A percentile compares a stretch with the other conserved stretches of the same genome.
Conservation (phyloP, 2,329 filamentous ascomycete genomes). For the Parastagonospora nodorum region DNA sequence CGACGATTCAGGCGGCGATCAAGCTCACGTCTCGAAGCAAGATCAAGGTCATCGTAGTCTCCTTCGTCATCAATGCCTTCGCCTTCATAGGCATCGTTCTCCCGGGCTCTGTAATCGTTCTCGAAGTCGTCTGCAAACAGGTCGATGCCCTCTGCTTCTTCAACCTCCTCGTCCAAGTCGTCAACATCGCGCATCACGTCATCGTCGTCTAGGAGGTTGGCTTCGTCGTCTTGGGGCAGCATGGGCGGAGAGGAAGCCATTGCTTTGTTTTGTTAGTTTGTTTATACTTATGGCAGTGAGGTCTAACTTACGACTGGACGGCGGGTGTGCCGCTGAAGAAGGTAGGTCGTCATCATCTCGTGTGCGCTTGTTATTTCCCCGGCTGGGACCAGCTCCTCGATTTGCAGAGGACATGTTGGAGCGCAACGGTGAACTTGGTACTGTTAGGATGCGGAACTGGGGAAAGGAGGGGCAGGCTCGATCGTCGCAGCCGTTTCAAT, state of each 20-base stretch:
- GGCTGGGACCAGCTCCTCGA: slow-evolving; percentile 64
- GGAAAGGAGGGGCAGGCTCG: slow-evolving; percentile 24
- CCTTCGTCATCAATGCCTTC: slow-evolving; percentile 81
- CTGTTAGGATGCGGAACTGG: slow-evolving; percentile 23
- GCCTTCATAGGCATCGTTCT: slow-evolving; percentile 67
- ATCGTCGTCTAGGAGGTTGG: slow-evolving; percentile 71
- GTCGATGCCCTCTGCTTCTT: slow-evolving; percentile 72
- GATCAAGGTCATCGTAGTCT: slow-evolving; percentile 72
- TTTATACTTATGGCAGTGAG: slow-evolving; percentile 5
- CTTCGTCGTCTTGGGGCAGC: slow-evolving; percentile 71
- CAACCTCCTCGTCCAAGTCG: slow-evolving; percentile 70
- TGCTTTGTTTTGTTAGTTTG: slow-evolving; percentile 47
- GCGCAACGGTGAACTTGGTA: slow-evolving; percentile 76
- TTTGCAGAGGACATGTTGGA: slow-evolving; percentile 83
- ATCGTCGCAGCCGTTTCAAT: not conserved
- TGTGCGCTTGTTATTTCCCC: slow-evolving; percentile 67
- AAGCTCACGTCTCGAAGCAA: slow-evolving; percentile 69
- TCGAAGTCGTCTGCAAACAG: slow-evolving; percentile 73
- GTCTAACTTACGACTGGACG: slow-evolving; percentile 65
- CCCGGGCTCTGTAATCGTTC: slow-evolving; percentile 60
- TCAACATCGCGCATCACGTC: slow-evolving; percentile 69
- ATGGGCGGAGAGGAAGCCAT: slow-evolving; percentile 66
- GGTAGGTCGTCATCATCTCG: slow-evolving; percentile 67
- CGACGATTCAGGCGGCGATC: slow-evolving; percentile 75
- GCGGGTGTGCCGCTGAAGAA: slow-evolving; percentile 62